Evolutionary conservation across 2,329 filamentous ascomycete genomes (phyloP), one percentile per base, ranked within the genome.

Genomic region (Ophiostoma triangulosporum): DNA sequence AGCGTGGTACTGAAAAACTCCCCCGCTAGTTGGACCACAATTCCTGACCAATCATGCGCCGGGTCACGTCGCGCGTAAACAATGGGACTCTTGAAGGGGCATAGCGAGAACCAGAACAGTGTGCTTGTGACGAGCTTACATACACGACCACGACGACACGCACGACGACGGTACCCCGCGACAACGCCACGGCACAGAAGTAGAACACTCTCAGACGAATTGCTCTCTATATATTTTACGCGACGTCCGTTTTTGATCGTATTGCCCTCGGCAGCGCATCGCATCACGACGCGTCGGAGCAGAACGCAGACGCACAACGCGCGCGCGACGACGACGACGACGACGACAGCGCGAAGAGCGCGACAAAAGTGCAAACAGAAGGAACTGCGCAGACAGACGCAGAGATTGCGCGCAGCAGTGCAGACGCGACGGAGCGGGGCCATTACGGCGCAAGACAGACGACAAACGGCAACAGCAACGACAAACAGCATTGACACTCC

Each of bases 401-500:
- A 26, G 22, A 9, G 22, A 26, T 14, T 14, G n/a, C 15, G n/a
- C 2, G 5, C 9, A 22, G 15, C 26, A 36, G 17, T 29, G 46
- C 46, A n/a, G 27, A 48, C 46, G 46, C 24, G 46, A 48, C 46
- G 46, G n/a, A n/a, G n/a, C 46, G 27, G 29, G 46, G 46, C 46
- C 46, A 32, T 15, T 48, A 32, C 43, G 46, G 46, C 46, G 46
- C 46, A 36, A 15, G 26, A 46, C 26, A 17, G 15, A 46, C 15
- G 12, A 29, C 29, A 8, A 24, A 45, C 31, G 17, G 14, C 48
- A 26, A 24, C 20, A 36, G 17, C 33, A 15, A 50, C 33, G 22
- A 38, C 26, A 5, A 31, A 9, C 17, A 36, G 22, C 4, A 3
- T 8, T 12, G 45, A 15, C 20, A 1, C n/a, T 33, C 33, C 78